These are phyloP conservation scores for Candida maris DNA, from an alignment of 805 yeast species.

Conservation along the genomic window DNA sequence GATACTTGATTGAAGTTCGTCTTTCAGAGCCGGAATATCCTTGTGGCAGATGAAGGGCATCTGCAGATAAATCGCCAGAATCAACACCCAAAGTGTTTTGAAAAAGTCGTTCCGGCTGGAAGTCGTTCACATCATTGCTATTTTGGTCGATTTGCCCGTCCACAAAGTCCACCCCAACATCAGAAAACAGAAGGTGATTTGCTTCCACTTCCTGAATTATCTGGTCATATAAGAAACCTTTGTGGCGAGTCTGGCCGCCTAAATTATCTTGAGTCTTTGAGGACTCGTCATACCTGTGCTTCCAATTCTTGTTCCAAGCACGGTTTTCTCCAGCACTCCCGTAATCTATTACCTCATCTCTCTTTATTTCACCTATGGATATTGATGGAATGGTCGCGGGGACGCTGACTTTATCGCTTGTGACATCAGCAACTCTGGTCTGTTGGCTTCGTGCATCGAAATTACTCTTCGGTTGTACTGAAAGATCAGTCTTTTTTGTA, in stretches of 20 bases:
- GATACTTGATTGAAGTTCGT: conserved; percentile 8
- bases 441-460: no score
- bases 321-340: background rate
- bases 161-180: background rate
- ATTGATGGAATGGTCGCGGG: no score
- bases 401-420: no score
- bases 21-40: no score
- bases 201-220: background rate
- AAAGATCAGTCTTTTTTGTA: no score
- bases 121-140: conserved; percentile 8
- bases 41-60: no score
- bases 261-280: background rate
- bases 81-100: conserved; percentile 1
- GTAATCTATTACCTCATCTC: background rate
- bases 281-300: no score
- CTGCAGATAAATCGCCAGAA: no score
- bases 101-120: conserved; percentile 12
- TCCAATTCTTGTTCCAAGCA: background rate
- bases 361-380: no score
- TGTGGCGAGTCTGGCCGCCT: background rate
- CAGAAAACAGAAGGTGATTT: background rate
- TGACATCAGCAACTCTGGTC: no score
- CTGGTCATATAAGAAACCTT: background rate
- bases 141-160: conserved; percentile 2
- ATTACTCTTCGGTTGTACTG: no score